Evolutionary conservation across 345 rosid genomes (phyloP), one percentile per base, ranked within the genome.

Genomic region (Tarenaya hassleriana): DNA sequence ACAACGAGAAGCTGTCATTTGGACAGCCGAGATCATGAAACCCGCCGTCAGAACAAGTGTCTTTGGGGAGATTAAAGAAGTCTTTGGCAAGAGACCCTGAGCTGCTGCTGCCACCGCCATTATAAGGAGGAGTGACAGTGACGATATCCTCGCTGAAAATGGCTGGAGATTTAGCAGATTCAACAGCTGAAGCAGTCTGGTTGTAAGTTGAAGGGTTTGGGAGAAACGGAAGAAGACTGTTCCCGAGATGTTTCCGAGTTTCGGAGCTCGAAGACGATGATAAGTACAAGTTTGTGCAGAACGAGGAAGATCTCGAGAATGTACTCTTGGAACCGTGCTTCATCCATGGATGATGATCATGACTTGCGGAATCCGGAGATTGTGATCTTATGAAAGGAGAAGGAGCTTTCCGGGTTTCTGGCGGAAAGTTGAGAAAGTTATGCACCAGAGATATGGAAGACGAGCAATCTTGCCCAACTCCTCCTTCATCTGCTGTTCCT

Each of bases 211-310:
- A 62, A 32, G 89, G 88, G 56, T 74, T 78, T 5, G 95, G 95
- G 59, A 88, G 89, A 69, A 88, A 85, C 14, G 95, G 97, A 49
- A 85, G 75, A 47, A 34, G n/a, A n/a, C n/a, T 47, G 72, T 81
- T 82, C 50, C 85, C 77, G 11, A 78, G 69, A 55, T 74, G 86
- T 41, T 58, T 58, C 41, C 62, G 77, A 49, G 81, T 56, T 73
- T 80, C 86, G 17, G 88, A 72, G 60, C 68, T 66, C 14, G 84
- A 80, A n/a, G 97, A 82, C 10, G 97, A 85, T 47, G 97, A 88
- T 33, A 58, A 60, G 69, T 80, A 79, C 52, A 88, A 78, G 69
- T 68, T 77, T 21, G 97, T 85, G 48, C 97, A 88, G 74, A 85
- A 88, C 13, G 71, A 69, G n/a, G 97, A 85, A 50, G 95, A 77